Evolutionary conservation across 1,284 basidiomycete genomes (phyloP).

Genomic region (Moesziomyces sp.): DNA sequence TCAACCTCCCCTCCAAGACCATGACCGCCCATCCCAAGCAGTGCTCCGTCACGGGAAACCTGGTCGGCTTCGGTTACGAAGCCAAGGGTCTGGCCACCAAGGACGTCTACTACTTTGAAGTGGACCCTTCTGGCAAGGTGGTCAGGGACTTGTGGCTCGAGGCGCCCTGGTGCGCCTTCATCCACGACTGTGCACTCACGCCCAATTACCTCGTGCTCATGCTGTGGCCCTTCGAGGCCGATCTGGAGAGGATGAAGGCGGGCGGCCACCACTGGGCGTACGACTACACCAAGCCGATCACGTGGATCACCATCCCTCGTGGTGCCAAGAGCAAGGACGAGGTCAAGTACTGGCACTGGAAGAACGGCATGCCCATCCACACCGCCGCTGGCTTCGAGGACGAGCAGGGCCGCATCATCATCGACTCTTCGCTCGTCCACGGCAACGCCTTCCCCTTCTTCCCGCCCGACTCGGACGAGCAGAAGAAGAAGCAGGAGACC

Average conservation of each 20-base stretch:
- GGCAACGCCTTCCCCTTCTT: constrained; percentile 35
- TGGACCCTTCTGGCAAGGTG: constrained; percentile 30
- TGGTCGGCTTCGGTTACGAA: constrained; percentile 42
- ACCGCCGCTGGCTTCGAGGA: constrained; percentile 26
- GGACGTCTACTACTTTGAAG: constrained; percentile 38
- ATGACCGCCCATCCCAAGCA: constrained; percentile 48
- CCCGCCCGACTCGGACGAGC: constrained; percentile 26
- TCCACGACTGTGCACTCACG: constrained; percentile 31
- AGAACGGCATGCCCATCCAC: constrained; percentile 38
- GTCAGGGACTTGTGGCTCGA: constrained; percentile 44
- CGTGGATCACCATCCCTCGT: constrained; percentile 32
- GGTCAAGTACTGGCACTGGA: constrained; percentile 40
- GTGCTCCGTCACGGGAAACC: constrained; percentile 35
- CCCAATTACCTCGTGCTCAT: constrained; percentile 34
- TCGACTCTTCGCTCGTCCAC: constrained; percentile 28
- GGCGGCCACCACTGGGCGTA: constrained; percentile 34
- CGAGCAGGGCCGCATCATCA: constrained; percentile 30
- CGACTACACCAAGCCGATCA: constrained; percentile 30
- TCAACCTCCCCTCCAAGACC: constrained; percentile 38
- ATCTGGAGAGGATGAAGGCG: constrained; percentile 28
- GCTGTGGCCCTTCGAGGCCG: constrained; percentile 31
- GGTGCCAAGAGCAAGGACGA: constrained; percentile 37
- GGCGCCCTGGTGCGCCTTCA: constrained; percentile 27
- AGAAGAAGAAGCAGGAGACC: constrained; percentile 20
- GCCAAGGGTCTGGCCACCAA: constrained; percentile 42